Base-by-base conservation (phyloP, 2,329 filamentous ascomycete species). In the Ceratocystis harringtonii region DNA sequence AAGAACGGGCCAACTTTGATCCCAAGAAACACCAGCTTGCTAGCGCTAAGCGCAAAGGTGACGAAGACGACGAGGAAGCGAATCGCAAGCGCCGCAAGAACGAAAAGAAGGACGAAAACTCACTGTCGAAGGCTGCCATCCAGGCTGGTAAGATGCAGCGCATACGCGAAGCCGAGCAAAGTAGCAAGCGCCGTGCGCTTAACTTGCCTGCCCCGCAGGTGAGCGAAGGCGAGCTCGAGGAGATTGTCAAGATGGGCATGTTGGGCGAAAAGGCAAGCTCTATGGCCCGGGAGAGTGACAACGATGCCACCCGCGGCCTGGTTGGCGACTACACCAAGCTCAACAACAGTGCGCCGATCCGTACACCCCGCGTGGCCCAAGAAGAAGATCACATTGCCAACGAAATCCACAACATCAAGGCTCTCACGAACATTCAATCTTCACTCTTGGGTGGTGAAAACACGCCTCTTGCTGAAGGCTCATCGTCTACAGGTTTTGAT, bases 201-300 rank as follows among this genome's bases (percentile, higher is more conserved):
- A 85, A 87, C 58, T 78, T 99, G 30, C 94, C 94, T 7, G 80
- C 89, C 28, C 94, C 94, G 7, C 94, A 99, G 76, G 90, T 99
- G 71, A 87, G 89, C 74, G 94, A 99, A 72, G 82, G 85, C 55
- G 94, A 99, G 76, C 79, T 99, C 67, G 94, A 99, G 72, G 92
- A 96, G 70, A 97, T 99, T 72, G 90, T 99, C 69, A 99, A 99
- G 79, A 95, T 97, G 91, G 92, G 94, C 57, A 89, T 95, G 82
- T 84, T 91, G 68, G 94, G 92, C 45, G 91, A 96, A 72, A 86
- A 87, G 63, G 94, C 94, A 55, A 91, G 86, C 71, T 78, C 81
- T 68, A 79, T 89, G 73, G 90, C 89, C 3, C 83, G 84, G 57
- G 84, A 85, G 64, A 88, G 89, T 73, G 90, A 96, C 67, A 95